A percentile compares a stretch with the other conserved stretches of the same genome.
Evolutionary conservation across 352 stramenopile genomes (phyloP).

Genomic region (Globisporangium acanthophoron): DNA sequence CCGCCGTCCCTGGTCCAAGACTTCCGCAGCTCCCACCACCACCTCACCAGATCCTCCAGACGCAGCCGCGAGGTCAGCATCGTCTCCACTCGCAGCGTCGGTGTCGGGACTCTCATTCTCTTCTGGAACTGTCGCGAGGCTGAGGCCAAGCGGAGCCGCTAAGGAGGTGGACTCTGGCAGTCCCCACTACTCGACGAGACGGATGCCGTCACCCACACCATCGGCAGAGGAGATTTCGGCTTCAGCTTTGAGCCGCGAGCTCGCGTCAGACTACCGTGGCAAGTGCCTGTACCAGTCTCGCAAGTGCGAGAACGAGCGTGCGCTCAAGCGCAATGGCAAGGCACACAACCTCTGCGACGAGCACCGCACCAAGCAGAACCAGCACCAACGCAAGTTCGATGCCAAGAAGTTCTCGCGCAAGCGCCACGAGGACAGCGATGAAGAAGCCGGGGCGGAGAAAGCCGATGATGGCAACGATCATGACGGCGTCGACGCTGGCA

Average conservation of each 20-base stretch:
- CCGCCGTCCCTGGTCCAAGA: not conserved
- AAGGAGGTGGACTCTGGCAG: not conserved
- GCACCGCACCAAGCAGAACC: slow-evolving; percentile 73
- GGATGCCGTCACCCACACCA: not conserved
- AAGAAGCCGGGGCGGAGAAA: not conserved
- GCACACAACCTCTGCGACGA: slow-evolving; percentile 76
- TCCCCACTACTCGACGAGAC: not conserved
- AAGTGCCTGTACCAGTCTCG: slow-evolving; percentile 74
- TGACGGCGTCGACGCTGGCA: not conserved
- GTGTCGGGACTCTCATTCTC: slow-evolving; percentile 6
- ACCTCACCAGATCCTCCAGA: not conserved
- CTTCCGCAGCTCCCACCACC: not conserved
- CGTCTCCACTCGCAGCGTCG: slow-evolving; percentile 12
- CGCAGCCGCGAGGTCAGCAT: not conserved
- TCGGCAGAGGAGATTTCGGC: not conserved
- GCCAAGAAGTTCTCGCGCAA: slow-evolving; percentile 72
- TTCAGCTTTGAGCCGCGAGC: not conserved
- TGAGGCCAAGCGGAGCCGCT: not conserved
- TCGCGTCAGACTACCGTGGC: slow-evolving; percentile 31
- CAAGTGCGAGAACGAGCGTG: slow-evolving; percentile 79
- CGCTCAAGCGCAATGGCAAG: slow-evolving; percentile 73
- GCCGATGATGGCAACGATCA: not conserved
- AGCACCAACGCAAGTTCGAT: slow-evolving; percentile 81
- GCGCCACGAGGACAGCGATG: slow-evolving; percentile 16
- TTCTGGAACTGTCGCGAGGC: not conserved